A percentile compares a stretch with the other conserved stretches of the same genome.
phyloP scores from a whole-genome alignment of 164 flowering plant genomes.

The Amborella trichopoda region DNA sequence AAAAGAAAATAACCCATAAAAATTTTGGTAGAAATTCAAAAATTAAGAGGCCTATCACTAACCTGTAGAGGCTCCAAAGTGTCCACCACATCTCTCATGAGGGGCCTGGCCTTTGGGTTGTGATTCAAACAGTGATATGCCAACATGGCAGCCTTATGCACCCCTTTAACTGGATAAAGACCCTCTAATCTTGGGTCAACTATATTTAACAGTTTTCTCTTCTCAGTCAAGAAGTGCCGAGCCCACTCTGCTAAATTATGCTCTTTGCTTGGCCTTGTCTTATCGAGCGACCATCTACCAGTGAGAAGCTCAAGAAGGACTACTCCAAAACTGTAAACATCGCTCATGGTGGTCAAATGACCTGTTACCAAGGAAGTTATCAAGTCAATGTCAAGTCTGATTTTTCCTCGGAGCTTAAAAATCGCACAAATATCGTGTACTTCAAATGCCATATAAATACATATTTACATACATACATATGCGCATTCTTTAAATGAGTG shows the following conservation, averaged over 20 bases:
- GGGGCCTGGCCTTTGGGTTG: constrained; percentile 85
- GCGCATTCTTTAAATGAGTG: too few species aligned
- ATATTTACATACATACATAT: too few species aligned
- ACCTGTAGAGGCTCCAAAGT: constrained; percentile 79
- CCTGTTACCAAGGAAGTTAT: too few species aligned
- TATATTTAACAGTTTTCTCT: constrained; percentile 62
- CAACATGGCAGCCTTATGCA: constrained; percentile 88
- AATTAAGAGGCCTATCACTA: too few species aligned
- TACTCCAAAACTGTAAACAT: constrained; percentile 85
- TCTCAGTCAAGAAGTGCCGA: constrained; percentile 59
- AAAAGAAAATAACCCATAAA: too few species aligned
- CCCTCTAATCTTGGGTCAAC: constrained; percentile 71
- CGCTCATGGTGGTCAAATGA: constrained; percentile 71
- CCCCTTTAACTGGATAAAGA: constrained; percentile 65
- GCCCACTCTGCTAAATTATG: constrained; percentile 87
- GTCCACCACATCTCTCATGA: constrained; percentile 88
- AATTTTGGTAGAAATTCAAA: too few species aligned
- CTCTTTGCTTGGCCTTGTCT: constrained; percentile 59
- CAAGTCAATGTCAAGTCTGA: too few species aligned
- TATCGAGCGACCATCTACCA: constrained; percentile 74
- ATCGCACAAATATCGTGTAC: too few species aligned
- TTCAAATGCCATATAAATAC: too few species aligned
- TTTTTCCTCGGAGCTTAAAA: too few species aligned
- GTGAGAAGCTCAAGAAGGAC: constrained; percentile 83
- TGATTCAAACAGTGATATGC: constrained; percentile 82